Evolutionary conservation across 1,139 yeast species (phyloP), one percentile per base, ranked within the genome.

Genomic region (Chernovozyma sophiae-reginae): DNA sequence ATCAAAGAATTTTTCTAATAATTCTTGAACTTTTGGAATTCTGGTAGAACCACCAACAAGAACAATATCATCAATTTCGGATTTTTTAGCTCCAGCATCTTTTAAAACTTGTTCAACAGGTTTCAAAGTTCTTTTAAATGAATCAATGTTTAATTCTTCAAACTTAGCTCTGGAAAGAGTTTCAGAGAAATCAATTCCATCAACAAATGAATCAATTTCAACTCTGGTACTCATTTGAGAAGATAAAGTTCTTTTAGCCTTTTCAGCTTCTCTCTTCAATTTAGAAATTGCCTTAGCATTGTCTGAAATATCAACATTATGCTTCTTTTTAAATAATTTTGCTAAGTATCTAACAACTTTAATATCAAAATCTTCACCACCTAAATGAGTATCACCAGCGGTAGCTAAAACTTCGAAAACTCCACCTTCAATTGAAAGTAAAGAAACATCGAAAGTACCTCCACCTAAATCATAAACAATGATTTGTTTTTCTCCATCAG

Each of bases 11-110:
- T 78, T 75, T 68, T 89, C 95, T 50, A 89, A 76, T 54, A 89
- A 75, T 66, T 85, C 85, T 74, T 86, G 96, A 49, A 89, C 96
- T 76, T 87, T 89, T 68, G 97, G 97, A 72, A 89, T 89, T 80
- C 97, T 87, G 43, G 97, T 89, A 34, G 97, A 89, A 69, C 97
- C 97, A 74, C 97, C 97, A 53, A 89, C 97, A 42, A 89, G 75
- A 32, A 89, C 97, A 62, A 89, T 86, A 60, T 89, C 97, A 62
- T 89, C 94, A 49, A 89, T 77, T 50, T 85, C 94, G 38, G 79
- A 69, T 72, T 84, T 84, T 68, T 80, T 79, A 49, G 86, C 79
- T 59, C 86, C 87, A 48, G 95, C 81, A 64, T 89, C 97, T 62
- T 82, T 82, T 58, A 89, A 76, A 43, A 89, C 97, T 68, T 84